Conservation (phyloP, 306 rosid genomes). For the Luffa acutangula region DNA sequence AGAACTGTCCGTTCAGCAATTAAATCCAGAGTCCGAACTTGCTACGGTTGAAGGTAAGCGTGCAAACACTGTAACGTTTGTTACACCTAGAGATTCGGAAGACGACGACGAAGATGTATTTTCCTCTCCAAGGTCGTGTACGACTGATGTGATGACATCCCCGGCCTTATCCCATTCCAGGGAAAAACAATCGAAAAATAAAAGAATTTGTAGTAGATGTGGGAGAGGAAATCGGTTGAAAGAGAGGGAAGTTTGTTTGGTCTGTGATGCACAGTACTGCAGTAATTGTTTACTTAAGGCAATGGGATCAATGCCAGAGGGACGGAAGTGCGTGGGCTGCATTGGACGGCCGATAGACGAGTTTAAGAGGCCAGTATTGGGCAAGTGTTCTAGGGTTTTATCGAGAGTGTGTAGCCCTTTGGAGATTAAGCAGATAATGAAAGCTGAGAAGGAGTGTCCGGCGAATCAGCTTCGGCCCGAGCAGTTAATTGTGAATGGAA, state of each 20-base stretch:
- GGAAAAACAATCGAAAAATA: conserved; percentile 19
- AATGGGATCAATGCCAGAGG: conserved; percentile 97
- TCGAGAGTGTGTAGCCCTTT: conserved; percentile 66
- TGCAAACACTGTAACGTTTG: conserved; percentile 44
- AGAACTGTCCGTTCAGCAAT: conserved; percentile 17
- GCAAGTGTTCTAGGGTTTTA: conserved; percentile 66
- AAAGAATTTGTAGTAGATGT: conserved; percentile 58
- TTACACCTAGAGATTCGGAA: conserved; percentile 50
- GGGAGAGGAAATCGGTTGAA: conserved; percentile 60
- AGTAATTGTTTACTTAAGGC: conserved; percentile 68
- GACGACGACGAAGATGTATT: conserved; percentile 40
- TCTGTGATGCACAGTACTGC: conserved; percentile 68
- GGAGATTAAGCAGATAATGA: conserved; percentile 86
- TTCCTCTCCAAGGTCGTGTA: conserved; percentile 41
- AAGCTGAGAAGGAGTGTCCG: conserved; percentile 68
- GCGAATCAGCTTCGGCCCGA: conserved; percentile 81
- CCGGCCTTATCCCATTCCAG: conserved; percentile 17
- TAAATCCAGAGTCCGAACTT: conserved; percentile 8
- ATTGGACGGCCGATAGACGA: conserved; percentile 71
- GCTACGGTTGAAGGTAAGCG: conserved; percentile 22
- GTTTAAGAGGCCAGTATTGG: conserved; percentile 47
- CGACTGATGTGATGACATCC: conserved; percentile 45
- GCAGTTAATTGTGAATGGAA: conserved; percentile 70
- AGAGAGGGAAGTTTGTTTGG: conserved; percentile 74
- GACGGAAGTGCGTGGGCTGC: conserved; percentile 77